A percentile compares a stretch with the other conserved stretches of the same genome.
Evolutionary conservation across 441 rosid genomes (phyloP).

Genomic region (Gossypium lobatum): DNA sequence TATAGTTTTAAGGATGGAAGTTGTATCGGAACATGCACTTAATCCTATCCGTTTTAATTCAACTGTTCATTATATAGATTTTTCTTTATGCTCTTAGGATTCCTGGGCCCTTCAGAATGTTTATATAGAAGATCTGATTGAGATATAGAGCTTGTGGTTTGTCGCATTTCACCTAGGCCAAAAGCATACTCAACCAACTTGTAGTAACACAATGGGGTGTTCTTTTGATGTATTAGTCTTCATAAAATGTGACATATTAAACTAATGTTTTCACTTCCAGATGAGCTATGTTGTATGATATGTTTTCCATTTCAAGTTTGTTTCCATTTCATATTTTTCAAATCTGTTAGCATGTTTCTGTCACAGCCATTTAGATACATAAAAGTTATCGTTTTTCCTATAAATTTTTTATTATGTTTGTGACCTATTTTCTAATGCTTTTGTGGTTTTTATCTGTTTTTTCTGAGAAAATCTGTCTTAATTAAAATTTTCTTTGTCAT

Average conservation of each 20-base stretch:
- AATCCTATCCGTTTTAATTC: not conserved
- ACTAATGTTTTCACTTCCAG: not conserved
- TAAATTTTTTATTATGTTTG: not conserved
- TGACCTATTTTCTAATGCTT: not conserved
- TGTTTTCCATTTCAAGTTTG: not conserved
- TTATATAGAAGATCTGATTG: not conserved
- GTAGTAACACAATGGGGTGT: not conserved
- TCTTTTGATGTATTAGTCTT: not conserved
- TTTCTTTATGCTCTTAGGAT: not conserved
- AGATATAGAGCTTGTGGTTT: not conserved
- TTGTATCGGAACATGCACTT: not conserved
- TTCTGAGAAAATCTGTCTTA: not conserved
- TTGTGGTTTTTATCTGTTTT: not conserved
- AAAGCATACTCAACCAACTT: not conserved
- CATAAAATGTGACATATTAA: not conserved
- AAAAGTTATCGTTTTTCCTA: not conserved
- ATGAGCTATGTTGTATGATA: not conserved
- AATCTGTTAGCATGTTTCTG: not conserved
- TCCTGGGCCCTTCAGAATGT: not conserved
- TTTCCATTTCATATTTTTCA: not conserved
- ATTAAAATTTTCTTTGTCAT: slow-evolving; percentile 6
- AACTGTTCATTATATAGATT: not conserved
- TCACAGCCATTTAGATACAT: not conserved
- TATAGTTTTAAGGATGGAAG: not conserved
- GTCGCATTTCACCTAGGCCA: not conserved